Conservation (phyloP, 805 yeast genomes). For the Debaryomyces tyrocola region DNA sequence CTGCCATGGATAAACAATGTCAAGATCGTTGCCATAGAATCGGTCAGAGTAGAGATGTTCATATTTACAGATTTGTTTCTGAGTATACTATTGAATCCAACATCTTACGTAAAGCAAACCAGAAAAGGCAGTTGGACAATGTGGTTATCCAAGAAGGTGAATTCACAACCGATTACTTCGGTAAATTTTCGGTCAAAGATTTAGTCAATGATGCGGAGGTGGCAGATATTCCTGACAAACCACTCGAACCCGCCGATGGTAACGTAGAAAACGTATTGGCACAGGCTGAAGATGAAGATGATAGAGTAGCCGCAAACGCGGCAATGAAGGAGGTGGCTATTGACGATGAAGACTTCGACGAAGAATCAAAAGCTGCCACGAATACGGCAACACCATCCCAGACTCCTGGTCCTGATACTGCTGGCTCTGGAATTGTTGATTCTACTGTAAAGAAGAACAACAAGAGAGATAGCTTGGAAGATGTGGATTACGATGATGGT, state of each 20-base stretch:
- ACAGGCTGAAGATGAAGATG: constrained; percentile 94
- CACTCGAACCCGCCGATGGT: constrained; percentile 35
- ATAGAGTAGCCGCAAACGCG: constrained; percentile 81
- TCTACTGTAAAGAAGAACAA: constrained; percentile 8
- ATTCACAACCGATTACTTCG: constrained; percentile 94
- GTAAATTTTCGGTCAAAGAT: constrained; percentile 82
- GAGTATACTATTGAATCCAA: constrained; percentile 96
- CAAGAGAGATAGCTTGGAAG: constrained; percentile 25
- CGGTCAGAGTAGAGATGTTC: constrained; percentile 97
- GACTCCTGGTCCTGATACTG: constrained; percentile 25
- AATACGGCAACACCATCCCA: constrained; percentile 22
- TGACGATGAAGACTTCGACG: constrained; percentile 84
- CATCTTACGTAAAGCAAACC: constrained; percentile 90
- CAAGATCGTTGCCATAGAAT: constrained; percentile 99
- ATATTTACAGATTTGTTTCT: constrained; percentile 92
- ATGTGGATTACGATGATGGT: constrained; percentile 56
- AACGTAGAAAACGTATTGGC: constrained; percentile 66
- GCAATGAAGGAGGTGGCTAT: constrained; percentile 85
- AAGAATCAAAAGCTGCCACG: constrained; percentile 28
- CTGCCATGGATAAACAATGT: constrained; percentile 99
- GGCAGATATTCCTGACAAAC: constrained; percentile 42
- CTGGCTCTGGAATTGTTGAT: constrained; percentile 11
- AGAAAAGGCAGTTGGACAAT: constrained; percentile 88
- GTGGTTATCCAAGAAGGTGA: constrained; percentile 98
- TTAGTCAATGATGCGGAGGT: constrained; percentile 63